These are phyloP conservation scores for Kodamaea plutei DNA, from an alignment of 1,139 yeast species.

Conservation along the genomic window DNA sequence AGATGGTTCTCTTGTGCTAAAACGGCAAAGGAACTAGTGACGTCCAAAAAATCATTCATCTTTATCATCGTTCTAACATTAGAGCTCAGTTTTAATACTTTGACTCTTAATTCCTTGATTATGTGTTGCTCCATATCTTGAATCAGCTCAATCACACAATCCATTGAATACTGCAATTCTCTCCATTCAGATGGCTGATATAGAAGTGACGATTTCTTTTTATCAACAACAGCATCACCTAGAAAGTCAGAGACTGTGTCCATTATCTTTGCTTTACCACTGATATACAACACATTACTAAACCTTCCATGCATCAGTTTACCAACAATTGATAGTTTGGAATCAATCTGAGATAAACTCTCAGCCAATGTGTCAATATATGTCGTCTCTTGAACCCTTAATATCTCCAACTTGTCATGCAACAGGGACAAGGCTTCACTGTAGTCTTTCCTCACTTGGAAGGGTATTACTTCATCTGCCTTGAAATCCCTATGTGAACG, in stretches of 20 bases:
- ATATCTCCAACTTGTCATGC: conserved; percentile 31
- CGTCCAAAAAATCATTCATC: conserved; percentile 66
- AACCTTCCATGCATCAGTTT: conserved; percentile 30
- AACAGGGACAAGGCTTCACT: conserved; percentile 21
- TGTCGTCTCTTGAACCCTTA: conserved; percentile 22
- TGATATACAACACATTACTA: conserved; percentile 30
- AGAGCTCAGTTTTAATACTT: conserved; percentile 34
- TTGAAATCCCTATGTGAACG: conserved; percentile 2
- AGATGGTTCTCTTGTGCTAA: conserved; percentile 63
- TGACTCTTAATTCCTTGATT: conserved; percentile 36
- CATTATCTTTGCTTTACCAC: conserved; percentile 30
- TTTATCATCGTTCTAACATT: conserved; percentile 44
- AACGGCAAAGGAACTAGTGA: conserved; percentile 65
- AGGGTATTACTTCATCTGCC: conserved; percentile 13
- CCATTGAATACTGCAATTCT: conserved; percentile 24
- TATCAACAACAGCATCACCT: conserved; percentile 22
- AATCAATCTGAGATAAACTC: conserved; percentile 23
- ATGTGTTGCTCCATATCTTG: conserved; percentile 42
- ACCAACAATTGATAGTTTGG: conserved; percentile 24
- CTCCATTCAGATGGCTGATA: conserved; percentile 34
- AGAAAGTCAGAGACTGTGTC: conserved; percentile 12
- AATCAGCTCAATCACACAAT: conserved; percentile 24
- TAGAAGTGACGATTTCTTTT: conserved; percentile 26
- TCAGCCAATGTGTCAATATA: conserved; percentile 20
- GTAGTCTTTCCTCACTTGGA: conserved; percentile 28